These are phyloP conservation scores for Trichophyton schoenleinii DNA, from an alignment of 2,329 filamentous ascomycete genomes.

Conservation along the genomic window DNA sequence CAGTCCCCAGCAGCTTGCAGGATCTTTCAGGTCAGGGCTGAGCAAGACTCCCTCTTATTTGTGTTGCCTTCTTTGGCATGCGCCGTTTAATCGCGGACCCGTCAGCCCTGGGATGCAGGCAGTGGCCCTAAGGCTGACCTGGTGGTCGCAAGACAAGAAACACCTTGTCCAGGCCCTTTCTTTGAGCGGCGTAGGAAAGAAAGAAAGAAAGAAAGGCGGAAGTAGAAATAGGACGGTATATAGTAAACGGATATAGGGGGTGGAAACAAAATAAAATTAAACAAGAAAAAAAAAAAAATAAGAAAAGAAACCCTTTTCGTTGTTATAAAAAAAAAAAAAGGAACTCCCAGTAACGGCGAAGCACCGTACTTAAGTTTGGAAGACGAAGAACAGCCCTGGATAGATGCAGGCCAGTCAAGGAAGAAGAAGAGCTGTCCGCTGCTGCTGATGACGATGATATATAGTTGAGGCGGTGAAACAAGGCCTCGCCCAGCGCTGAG, in stretches of 20 bases:
- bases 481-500: slow-evolving; percentile 4
- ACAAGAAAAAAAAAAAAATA: not conserved
- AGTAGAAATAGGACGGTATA: not conserved
- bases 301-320: not conserved
- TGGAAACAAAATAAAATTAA: not conserved
- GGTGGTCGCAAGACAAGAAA: not conserved
- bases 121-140: not conserved
- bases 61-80: not conserved
- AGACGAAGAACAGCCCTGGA: not conserved
- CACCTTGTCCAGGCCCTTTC: not conserved
- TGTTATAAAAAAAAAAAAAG: not conserved
- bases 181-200: not conserved
- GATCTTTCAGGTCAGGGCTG: not conserved
- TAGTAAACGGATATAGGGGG: not conserved
- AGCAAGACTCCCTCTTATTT: not conserved
- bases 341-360: not conserved
- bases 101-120: not conserved
- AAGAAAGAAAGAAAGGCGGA: not conserved
- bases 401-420: not conserved
- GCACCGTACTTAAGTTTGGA: not conserved
- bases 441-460: not conserved
- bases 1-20: not conserved
- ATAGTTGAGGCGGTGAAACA: not conserved
- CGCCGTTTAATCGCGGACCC: not conserved
- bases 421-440: not conserved